A percentile compares a stretch with the other conserved stretches of the same genome.
phyloP scores from a whole-genome alignment of 768 basidiomycete species.

The Megacollybia marginata region DNA sequence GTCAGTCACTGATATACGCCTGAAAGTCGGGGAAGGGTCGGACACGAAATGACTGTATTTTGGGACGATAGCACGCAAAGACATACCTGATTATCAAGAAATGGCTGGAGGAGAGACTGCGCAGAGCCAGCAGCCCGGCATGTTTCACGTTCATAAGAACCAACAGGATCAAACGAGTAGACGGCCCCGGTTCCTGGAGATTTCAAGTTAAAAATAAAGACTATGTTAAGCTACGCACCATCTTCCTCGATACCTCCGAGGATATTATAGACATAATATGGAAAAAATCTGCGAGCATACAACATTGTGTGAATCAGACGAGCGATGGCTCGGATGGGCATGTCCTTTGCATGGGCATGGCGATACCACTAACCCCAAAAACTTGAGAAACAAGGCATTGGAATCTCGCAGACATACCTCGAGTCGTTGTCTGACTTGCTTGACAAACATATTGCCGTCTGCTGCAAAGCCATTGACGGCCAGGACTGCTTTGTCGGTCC shows the following conservation, averaged over 20 bases:
- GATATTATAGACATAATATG: constrained; percentile 96
- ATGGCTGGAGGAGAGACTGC: constrained; percentile 91
- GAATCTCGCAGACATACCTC: constrained; percentile 53
- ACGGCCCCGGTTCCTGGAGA: constrained; percentile 84
- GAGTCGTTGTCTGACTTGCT: constrained; percentile 89
- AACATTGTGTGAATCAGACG: constrained; percentile 98
- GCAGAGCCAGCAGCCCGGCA: constrained; percentile 96
- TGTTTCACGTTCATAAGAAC: constrained; percentile 94
- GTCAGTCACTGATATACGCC: background rate
- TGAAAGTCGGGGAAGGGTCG: background rate
- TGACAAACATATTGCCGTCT: constrained; percentile 96
- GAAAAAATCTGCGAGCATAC: constrained; percentile 94
- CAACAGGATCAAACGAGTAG: constrained; percentile 99
- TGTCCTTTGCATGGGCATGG: constrained; percentile 94
- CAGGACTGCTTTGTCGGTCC: constrained; percentile 87
- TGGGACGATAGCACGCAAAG: constrained; percentile 9
- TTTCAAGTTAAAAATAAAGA: background rate
- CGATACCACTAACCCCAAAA: constrained; percentile 75
- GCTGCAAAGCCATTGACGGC: constrained; percentile 97
- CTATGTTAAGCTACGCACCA: constrained; percentile 44
- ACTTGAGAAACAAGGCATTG: background rate
- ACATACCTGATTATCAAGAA: constrained; percentile 96
- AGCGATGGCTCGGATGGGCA: constrained; percentile 96
- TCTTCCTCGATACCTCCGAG: constrained; percentile 95
- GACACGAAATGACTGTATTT: constrained; percentile 9